Base-by-base conservation (phyloP, 371 early-diverging fungal species). In the Apophysomyces trapeziformis region DNA sequence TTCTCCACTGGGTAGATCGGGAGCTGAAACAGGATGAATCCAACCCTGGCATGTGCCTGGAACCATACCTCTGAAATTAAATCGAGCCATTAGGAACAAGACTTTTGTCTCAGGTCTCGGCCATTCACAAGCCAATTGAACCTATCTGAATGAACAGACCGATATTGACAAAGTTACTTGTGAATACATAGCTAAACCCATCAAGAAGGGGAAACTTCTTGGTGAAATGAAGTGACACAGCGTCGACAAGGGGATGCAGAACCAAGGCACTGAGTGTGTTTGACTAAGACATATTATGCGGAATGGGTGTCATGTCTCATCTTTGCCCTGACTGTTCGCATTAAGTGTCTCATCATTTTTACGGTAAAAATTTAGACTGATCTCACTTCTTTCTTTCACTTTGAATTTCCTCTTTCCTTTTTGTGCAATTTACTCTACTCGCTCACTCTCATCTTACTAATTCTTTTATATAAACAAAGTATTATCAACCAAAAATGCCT, bases 401-500 rank as follows among this genome's bases (percentile, higher is more conserved):
- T 58, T 58, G 57, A 26, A 41, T 44, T 57, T 57, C 14, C 57
- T 44, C 26, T 38, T 18, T 38, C 64, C 37, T 54, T 45, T 58
- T 58, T 65, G 16, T 45, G 26, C 41, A 21, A 14, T 37, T 43
- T 58, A 41, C 35, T 64, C 44, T 58, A 57, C 0, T 18, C 16
- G 9, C 21, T 50, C 35, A 41, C 12, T 41, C 18, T 46, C 41
- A 43, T 65, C 57, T 39, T 37, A 18, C 56, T 18, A 32, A 32
- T 12, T 57, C 13, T 39, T 56, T 57, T 54, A 32, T 58, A 26
- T 65, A 26, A 26, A 26, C 32, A 26, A 26, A 2, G 1, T 2
- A 26, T 64, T 39, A 56, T 38, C 57, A 50, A 21, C n/a, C 18
- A 11, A 38, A 18, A 16, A 67, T 67, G 67, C 61, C 67, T 62